phyloP scores from a whole-genome alignment of 768 basidiomycete species.

The Mycena leptocephala region DNA sequence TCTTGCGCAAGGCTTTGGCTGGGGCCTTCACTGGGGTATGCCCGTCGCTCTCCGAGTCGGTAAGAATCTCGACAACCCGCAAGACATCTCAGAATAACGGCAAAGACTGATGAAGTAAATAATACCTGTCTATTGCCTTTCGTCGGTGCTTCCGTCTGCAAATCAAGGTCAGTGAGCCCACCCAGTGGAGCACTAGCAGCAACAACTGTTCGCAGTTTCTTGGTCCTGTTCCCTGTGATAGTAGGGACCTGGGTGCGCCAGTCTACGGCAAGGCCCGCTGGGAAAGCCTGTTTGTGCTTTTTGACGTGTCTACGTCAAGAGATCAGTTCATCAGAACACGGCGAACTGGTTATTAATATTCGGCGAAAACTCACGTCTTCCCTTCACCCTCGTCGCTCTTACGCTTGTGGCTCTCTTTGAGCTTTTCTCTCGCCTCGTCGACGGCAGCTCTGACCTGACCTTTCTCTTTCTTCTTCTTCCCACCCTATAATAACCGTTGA shows the following conservation, averaged over 20 bases:
- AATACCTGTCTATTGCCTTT: neutral
- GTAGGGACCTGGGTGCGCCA: neutral
- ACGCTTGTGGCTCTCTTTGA: neutral
- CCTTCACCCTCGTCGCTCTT: neutral
- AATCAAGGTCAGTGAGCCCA: neutral
- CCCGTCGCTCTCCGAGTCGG: neutral
- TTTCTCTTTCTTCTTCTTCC: conserved; percentile 6
- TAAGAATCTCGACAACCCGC: neutral
- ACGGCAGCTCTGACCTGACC: conserved; percentile 3
- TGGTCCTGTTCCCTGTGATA: neutral
- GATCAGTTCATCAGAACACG: neutral
- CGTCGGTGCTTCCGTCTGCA: neutral
- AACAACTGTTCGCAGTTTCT: neutral
- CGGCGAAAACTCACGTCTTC: neutral
- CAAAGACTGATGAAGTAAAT: neutral
- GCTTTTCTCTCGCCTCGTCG: neutral
- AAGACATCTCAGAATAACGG: neutral
- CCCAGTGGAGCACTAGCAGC: neutral
- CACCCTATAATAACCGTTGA: neutral
- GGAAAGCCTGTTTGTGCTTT: neutral
- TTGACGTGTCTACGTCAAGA: neutral
- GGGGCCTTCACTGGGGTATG: neutral
- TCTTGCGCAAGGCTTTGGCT: too few relatives aligned
- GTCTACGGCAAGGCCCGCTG: neutral
- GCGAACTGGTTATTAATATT: neutral